phyloP scores from a whole-genome alignment of 805 yeast species.

The Nakazawaea siamensis region DNA sequence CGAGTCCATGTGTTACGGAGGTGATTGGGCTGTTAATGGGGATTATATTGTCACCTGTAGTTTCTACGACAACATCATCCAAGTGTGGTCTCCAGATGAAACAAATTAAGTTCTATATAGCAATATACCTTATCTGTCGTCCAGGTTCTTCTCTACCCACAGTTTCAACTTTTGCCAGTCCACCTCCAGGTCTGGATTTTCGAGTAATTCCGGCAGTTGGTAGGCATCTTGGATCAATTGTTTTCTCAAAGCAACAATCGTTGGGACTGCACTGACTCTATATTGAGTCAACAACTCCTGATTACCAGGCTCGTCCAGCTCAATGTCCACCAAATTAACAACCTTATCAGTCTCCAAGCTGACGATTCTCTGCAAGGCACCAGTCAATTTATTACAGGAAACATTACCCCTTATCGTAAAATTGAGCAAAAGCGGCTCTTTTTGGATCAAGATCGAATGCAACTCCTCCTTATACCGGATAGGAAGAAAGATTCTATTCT shows the following conservation, averaged over 20 bases:
- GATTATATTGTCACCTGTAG: conserved; percentile 69
- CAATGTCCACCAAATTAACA: conserved; percentile 62
- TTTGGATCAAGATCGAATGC: conserved; percentile 40
- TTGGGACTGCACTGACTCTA: conserved; percentile 47
- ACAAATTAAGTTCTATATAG: conserved; percentile 10
- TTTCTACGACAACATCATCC: conserved; percentile 80
- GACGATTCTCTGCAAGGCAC: conserved; percentile 46
- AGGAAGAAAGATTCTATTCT: conserved; percentile 40
- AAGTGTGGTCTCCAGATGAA: conserved; percentile 46
- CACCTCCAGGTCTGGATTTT: conserved; percentile 23
- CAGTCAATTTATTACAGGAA: conserved; percentile 53
- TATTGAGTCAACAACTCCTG: conserved; percentile 51
- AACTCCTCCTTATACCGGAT: conserved; percentile 53
- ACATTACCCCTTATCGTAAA: conserved; percentile 64
- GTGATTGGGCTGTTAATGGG: conserved; percentile 64
- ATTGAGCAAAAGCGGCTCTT: conserved; percentile 60
- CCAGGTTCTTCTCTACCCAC: conserved; percentile 36
- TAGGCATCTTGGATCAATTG: conserved; percentile 47
- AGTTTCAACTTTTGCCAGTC: conserved; percentile 33
- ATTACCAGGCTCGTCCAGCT: conserved; percentile 59
- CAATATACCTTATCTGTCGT: conserved; percentile 13
- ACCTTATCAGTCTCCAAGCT: conserved; percentile 38
- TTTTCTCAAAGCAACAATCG: conserved; percentile 57
- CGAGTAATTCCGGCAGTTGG: conserved; percentile 20
- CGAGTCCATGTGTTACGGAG: conserved; percentile 92